These are phyloP conservation scores for Eucalyptus polyanthemos DNA, from an alignment of 345 rosid genomes.

Conservation along the genomic window DNA sequence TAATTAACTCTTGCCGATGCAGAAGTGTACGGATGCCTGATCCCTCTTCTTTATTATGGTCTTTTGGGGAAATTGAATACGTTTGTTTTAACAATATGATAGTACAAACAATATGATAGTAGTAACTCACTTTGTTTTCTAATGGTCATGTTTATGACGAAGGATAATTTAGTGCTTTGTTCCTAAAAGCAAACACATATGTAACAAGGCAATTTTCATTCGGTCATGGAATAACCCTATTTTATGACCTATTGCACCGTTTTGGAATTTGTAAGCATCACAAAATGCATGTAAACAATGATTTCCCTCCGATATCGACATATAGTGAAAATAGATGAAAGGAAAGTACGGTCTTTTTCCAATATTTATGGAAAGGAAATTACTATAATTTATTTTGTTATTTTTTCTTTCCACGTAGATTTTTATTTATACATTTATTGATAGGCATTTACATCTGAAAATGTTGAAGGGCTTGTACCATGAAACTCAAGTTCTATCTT, in stretches of 20 bases:
- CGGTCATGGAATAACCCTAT: not conserved
- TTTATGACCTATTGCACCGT: not conserved
- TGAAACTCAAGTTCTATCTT: slow-evolving; percentile 86
- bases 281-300: not conserved
- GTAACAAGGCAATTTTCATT: not conserved
- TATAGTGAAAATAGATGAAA: not conserved
- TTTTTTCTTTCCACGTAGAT: slow-evolving; percentile 27
- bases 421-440: slow-evolving; percentile 85
- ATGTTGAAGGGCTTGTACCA: slow-evolving; percentile 91
- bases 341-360: not conserved
- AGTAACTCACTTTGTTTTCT: not conserved
- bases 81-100: not conserved
- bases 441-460: slow-evolving; percentile 88
- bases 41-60: not conserved
- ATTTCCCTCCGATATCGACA: not conserved
- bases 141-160: not conserved
- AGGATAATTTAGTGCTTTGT: not conserved
- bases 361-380: not conserved
- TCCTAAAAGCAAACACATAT: not conserved
- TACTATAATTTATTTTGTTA: not conserved
- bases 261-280: not conserved
- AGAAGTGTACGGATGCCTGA: not conserved
- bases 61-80: not conserved
- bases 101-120: not conserved
- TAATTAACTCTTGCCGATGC: not conserved